Base-by-base conservation (phyloP, 2,329 filamentous ascomycete species). In the Fusarium kyushuense region DNA sequence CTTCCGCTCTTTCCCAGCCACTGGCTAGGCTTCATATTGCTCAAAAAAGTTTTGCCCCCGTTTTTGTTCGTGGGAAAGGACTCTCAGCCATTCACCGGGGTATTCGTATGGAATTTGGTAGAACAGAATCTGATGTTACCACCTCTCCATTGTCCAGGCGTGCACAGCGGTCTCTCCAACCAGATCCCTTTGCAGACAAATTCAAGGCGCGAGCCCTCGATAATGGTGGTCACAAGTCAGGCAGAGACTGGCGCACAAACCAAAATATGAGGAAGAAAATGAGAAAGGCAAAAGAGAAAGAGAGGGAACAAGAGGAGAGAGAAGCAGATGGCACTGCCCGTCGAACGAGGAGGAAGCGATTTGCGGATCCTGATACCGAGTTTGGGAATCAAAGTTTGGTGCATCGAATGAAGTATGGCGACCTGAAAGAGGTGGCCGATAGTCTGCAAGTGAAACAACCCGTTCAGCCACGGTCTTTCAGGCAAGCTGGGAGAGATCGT, bases 41-140 rank as follows among this genome's bases (percentile, higher is more conserved):
- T 33, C 48, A 53, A 23, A 54, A 49, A 41, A 49, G 21, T 32
- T 65, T 61, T n/a, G 60, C 68, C 25, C 71, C 67, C 25, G 41
- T 70, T 6, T 54, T 64, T 17, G 65, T 70, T 40, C 78, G 78
- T 41, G 32, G 71, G 23, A 73, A 77, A 29, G 78, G 75, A 41
- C 83, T 92, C 62, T 91, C 90, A 12, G 90, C 90, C 42, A 93
- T 94, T 73, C 86, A 89, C 68, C 83, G 85, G 45, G 91, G 91
- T 16, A 82, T 93, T 55, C 47, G 47, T 29, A 51, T 33, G 17
- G 47, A 51, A 51, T 19, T n/a, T 27, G 33, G 32, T 12, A 51
- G 47, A 51, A 19, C 32, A 29, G 33, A 51, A 25, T 33, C 47
- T 40, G 33, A 23, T 9, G 47, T 33, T 38, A 13, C 47, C 47